Evolutionary conservation across 1,139 yeast genomes (phyloP), one percentile per base, ranked within the genome.

Genomic region (Debaryomycetaceae sp.): DNA sequence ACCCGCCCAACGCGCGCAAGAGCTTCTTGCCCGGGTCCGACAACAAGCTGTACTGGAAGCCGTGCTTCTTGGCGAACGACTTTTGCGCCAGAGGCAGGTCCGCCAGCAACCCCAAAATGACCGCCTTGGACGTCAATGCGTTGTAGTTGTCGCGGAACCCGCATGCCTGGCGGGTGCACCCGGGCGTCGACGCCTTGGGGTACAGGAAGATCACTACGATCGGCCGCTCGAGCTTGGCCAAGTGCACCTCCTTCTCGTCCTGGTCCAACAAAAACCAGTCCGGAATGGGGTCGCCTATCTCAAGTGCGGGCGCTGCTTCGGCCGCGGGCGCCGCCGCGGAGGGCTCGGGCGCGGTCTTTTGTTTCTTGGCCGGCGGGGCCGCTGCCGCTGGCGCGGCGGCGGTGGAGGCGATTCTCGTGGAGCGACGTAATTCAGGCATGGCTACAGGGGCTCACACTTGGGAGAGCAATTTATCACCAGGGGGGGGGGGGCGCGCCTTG

Each of bases 141-240:
- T 70, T 65, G 50, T 62, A 78, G 44, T 75, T 75, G 43, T 75
- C 79, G 46, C 91, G 78, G 56, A 83, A 91, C 0, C 96, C 96
- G 55, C 84, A 74, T 2, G 88, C 96, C 60, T 91, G 98, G 48
- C 88, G 73, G 1, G 93, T 88, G 57, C 97, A 89, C 2, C 97
- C 97, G 1, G 96, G 96, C 1, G 98, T 91, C 21, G 83, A 78
- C 0, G 97, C 98, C 49, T 73, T 83, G 33, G 98, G 97, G 51
- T 88, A 91, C 11, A 95, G 69, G 53, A 83, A 83, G 25, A 83
- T 71, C 31, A 84, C 70, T 45, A 81, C 59, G 30, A 73, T 66
- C n/a, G 26, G 14, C 36, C 70, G 71, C 27, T 74, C 58, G 9
- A 66, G 56, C 13, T 56, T 44, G 5, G 79, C 75, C 43, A 83